Percentiles rank a stretch among this genome's conserved stretches.
Evolutionary conservation across 495 filamentous ascomycete genomes (phyloP).

Genomic region (Trichoderma gamsii): DNA sequence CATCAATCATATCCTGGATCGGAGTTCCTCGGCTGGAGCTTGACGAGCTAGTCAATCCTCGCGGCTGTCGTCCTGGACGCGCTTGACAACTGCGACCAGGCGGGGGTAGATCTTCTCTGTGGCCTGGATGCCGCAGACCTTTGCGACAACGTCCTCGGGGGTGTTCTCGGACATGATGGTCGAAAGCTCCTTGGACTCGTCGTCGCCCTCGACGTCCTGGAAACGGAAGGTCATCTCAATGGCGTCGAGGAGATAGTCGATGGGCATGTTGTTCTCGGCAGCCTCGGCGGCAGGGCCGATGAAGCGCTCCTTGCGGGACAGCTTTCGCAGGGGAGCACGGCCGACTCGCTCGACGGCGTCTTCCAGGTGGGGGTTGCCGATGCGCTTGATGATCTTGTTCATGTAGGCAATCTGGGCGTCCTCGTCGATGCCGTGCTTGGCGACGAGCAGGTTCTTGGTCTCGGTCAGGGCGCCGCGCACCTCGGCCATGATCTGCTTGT

Average conservation of each 20-base stretch:
- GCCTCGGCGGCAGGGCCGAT: conserved; percentile 84
- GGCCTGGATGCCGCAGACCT: conserved; percentile 69
- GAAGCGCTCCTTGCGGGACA: conserved; percentile 88
- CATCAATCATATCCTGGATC: neutral
- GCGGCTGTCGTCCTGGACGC: conserved; percentile 59
- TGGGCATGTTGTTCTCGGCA: conserved; percentile 67
- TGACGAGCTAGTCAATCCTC: conserved; percentile 25
- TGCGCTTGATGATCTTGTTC: conserved; percentile 82
- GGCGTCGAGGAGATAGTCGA: conserved; percentile 62
- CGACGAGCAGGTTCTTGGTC: conserved; percentile 75
- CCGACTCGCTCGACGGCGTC: conserved; percentile 93
- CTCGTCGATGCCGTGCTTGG: conserved; percentile 73
- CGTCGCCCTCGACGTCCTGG: conserved; percentile 84
- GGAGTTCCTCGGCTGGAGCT: neutral
- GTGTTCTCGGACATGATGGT: conserved; percentile 68
- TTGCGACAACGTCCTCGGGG: conserved; percentile 59
- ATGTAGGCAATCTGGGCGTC: conserved; percentile 85
- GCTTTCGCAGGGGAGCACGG: conserved; percentile 87
- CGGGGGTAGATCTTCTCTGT: conserved; percentile 65
- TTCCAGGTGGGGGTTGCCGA: conserved; percentile 90
- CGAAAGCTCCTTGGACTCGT: conserved; percentile 76
- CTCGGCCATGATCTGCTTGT: conserved; percentile 59
- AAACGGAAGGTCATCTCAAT: conserved; percentile 85
- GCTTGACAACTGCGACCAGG: conserved; percentile 66
- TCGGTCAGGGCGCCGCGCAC: conserved; percentile 72